Base-by-base conservation (phyloP, 257 asterid genomes). In the Scutellaria minor region DNA sequence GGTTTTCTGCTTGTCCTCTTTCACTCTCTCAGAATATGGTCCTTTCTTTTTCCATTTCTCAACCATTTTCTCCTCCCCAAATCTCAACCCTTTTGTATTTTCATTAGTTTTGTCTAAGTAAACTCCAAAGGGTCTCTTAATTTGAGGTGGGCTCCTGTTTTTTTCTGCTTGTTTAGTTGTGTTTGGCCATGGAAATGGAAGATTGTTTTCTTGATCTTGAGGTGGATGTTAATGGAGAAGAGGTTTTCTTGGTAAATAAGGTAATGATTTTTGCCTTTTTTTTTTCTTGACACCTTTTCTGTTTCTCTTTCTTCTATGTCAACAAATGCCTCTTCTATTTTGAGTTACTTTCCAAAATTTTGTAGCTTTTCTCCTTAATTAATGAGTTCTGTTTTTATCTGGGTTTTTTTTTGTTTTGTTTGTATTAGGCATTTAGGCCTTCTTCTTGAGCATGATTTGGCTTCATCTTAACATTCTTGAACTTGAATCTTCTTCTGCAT, bases 221-320 rank as follows among this genome's bases (percentile, higher is more conserved):
- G 78, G 93, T 93, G 79, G 96, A 93, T 80, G 92, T 93, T 74
- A 93, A 90, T 84, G 98, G 98, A 50, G 96, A 90, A 82, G 89
- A 87, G 83, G 54, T 82, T 77, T 89, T 93, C 86, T 14, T 85
- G 79, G 87, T 93, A 9, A 72, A 93, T 71, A 84, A 83, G 98
- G 98, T 93, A 81, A 66, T 20, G 12, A 20, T 59, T 66, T 39
- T 20, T 51, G 24, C 10, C 20, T 9, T 12, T 7, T 41, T 15
- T 7, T 57, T 52, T 75, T 51, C 42, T 50, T 39, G 11, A 11
- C 27, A 15, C 4, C 22, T n/a, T 69, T 51, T 12, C 27, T 74
- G 14, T 12, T 70, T 68, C 41, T 4, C 54, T 61, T 15, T 53
- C 7, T 13, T 62, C 52, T 39, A 44, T 51, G 11, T 50, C 37